Conservation (phyloP, 768 basidiomycete genomes). For the Jaapia argillacea region DNA sequence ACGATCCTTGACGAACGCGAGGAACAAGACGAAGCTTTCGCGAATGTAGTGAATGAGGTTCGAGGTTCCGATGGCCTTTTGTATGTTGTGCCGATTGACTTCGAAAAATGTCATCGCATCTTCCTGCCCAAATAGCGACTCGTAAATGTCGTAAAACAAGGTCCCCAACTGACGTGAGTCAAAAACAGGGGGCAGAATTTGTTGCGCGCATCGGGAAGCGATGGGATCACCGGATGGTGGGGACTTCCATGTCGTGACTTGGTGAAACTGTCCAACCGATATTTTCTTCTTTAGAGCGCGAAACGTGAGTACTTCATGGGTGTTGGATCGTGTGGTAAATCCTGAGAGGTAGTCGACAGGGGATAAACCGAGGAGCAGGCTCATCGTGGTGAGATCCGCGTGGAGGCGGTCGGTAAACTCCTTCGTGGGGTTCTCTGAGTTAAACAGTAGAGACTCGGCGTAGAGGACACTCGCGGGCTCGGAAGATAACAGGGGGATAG, state of each 20-base stretch:
- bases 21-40: conserved; percentile 3
- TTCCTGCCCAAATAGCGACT: no score
- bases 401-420: neutral
- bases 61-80: neutral
- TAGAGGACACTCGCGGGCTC: conserved; percentile 4
- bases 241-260: neutral
- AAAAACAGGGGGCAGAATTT: neutral
- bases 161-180: neutral
- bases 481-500: conserved; percentile 8
- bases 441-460: conserved; percentile 11
- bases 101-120: no score
- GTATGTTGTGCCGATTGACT: no score
- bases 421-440: neutral
- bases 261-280: neutral
- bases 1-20: conserved; percentile 1
- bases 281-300: neutral
- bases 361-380: conserved; percentile 2
- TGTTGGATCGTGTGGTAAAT: conserved; percentile 4
- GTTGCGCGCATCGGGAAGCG: no score
- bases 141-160: neutral
- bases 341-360: conserved; percentile 3
- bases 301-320: neutral
- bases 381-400: conserved; percentile 3
- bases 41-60: conserved; percentile 6
- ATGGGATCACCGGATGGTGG: neutral